Conservation (phyloP, 345 rosid species). For the Pugionium cornutum region DNA sequence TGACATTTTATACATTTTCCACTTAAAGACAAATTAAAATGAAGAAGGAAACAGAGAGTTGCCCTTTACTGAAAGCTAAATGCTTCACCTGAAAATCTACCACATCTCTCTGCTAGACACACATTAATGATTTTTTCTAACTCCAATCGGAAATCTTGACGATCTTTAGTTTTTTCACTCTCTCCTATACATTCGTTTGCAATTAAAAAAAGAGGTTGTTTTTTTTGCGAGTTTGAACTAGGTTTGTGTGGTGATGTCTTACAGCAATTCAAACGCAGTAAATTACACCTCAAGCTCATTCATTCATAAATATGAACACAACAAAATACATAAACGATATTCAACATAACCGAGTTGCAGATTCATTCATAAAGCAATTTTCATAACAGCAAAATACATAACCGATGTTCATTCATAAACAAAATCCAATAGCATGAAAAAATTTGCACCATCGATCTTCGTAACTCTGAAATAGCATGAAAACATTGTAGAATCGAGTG, state of each 20-base stretch:
- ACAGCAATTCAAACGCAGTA: constrained; percentile 34
- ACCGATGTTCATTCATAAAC: too few relatives aligned
- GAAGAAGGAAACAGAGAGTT: constrained; percentile 26
- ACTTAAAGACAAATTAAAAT: background rate
- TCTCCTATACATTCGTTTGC: background rate
- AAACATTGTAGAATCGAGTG: too few relatives aligned
- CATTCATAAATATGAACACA: too few relatives aligned
- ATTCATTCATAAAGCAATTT: too few relatives aligned
- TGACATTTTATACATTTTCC: background rate
- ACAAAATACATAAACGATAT: too few relatives aligned
- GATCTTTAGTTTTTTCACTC: constrained; percentile 1
- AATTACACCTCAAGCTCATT: constrained; percentile 8
- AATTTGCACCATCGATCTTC: too few relatives aligned
- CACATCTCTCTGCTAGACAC: constrained; percentile 17
- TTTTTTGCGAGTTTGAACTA: background rate
- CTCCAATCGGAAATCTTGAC: too few relatives aligned
- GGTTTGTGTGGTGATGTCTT: constrained; percentile 47
- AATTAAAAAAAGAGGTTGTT: background rate
- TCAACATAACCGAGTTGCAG: too few relatives aligned
- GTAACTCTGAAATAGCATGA: too few relatives aligned
- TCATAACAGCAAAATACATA: too few relatives aligned
- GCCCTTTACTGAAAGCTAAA: constrained; percentile 25
- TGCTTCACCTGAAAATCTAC: constrained; percentile 33
- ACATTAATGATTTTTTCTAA: background rate
- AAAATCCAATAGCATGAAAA: too few relatives aligned